Percentiles rank a stretch among this genome's conserved stretches.
These are phyloP conservation scores for Dictyostelium firmibasis DNA, from an alignment of 78 protist species.

Conservation along the genomic window DNA sequence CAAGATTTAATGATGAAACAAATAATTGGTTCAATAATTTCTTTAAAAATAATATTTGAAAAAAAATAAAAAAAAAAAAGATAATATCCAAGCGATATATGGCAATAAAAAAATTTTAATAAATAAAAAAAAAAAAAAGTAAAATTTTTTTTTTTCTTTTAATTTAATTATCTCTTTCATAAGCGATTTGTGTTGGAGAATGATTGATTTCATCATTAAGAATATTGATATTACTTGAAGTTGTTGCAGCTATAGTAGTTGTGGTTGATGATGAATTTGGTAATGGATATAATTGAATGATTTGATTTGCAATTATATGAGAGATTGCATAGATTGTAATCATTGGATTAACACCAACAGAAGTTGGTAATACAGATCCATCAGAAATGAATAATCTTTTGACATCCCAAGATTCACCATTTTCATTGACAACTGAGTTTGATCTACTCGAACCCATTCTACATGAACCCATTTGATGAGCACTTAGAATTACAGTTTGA, in stretches of 20 bases:
- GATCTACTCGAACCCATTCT: slow-evolving; percentile 69
- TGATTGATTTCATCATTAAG: not conserved
- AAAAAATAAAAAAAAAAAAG: not conserved
- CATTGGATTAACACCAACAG: slow-evolving; percentile 85
- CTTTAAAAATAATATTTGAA: not conserved
- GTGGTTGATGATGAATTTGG: not conserved
- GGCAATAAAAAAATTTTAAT: no score
- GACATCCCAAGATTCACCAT: slow-evolving; percentile 77
- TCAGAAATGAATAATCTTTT: slow-evolving; percentile 67
- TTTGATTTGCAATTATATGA: slow-evolving; percentile 50
- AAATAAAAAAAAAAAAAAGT: not conserved
- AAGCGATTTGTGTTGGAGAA: not conserved
- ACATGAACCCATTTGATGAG: slow-evolving; percentile 85
- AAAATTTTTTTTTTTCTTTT: not conserved
- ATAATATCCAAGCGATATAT: no score
- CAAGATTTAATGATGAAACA: not conserved
- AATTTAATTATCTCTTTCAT: not conserved
- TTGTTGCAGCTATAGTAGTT: not conserved
- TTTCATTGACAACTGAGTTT: slow-evolving; percentile 61
- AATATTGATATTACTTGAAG: not conserved
- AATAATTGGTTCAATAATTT: not conserved
- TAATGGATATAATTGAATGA: slow-evolving; percentile 42
- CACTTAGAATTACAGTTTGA: slow-evolving; percentile 20
- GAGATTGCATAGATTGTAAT: slow-evolving; percentile 52
- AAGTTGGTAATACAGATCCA: slow-evolving; percentile 67